Evolutionary conservation across 2,329 filamentous ascomycete species (phyloP).

Genomic region (Emergomyces pasteurianus): DNA sequence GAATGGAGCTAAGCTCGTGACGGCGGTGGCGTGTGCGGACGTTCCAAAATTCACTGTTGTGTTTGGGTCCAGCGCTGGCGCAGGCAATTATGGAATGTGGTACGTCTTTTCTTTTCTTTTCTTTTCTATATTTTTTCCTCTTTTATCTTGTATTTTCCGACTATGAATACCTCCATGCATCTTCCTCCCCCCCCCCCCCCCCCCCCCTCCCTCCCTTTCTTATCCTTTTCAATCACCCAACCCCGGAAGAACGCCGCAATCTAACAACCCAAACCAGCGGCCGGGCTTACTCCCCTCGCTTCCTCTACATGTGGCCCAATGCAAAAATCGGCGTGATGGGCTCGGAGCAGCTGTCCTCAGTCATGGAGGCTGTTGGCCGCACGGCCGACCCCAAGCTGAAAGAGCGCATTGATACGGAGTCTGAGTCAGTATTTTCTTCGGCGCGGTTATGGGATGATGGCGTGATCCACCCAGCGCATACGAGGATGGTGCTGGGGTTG

Average conservation of each 20-base stretch:
- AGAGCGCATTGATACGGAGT: conserved; percentile 78
- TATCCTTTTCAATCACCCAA: too few species aligned
- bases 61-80: conserved; percentile 83
- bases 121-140: too few species aligned
- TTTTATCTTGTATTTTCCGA: too few species aligned
- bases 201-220: neutral
- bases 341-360: conserved; percentile 74
- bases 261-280: conserved; percentile 42
- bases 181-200: neutral
- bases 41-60: conserved; percentile 97
- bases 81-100: conserved; percentile 98
- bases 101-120: conserved; percentile 25
- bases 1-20: conserved; percentile 93
- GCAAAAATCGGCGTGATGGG: conserved; percentile 97
- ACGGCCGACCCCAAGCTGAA: conserved; percentile 68
- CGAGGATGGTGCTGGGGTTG: conserved; percentile 57
- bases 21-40: conserved; percentile 82
- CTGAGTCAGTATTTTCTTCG: conserved; percentile 75
- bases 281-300: conserved; percentile 77
- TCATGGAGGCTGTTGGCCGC: conserved; percentile 91
- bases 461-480: conserved; percentile 66
- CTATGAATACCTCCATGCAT: too few species aligned
- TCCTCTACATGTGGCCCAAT: conserved; percentile 96
- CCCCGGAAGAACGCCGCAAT: neutral
- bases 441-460: conserved; percentile 87